A percentile compares a stretch with the other conserved stretches of the same genome.
These are phyloP conservation scores for Pulicaria dysenterica DNA, from an alignment of 129 eudicot genomes.

Conservation along the genomic window DNA sequence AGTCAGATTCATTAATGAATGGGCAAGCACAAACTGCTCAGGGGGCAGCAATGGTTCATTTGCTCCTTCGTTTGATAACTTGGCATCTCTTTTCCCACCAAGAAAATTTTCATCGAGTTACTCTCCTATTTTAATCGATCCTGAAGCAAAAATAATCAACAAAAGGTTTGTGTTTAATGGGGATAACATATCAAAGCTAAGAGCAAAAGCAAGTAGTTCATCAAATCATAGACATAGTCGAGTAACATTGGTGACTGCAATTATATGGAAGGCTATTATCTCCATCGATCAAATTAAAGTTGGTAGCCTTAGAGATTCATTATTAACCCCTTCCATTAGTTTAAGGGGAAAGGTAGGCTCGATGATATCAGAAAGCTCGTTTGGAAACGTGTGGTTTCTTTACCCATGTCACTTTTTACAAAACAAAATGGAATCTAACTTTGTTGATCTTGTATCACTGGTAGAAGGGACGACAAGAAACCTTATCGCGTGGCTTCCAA, in stretches of 20 bases:
- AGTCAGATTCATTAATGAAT: slow-evolving; percentile 33
- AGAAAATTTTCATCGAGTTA: not conserved
- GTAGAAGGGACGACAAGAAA: slow-evolving; percentile 36
- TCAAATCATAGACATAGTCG: slow-evolving; percentile 20
- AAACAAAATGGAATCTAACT: not conserved
- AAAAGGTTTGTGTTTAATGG: slow-evolving; percentile 30
- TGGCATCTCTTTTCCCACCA: slow-evolving; percentile 30
- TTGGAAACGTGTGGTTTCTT: slow-evolving; percentile 35
- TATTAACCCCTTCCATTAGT: slow-evolving; percentile 30
- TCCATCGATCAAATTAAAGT: slow-evolving; percentile 17
- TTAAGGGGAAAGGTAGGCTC: slow-evolving; percentile 28
- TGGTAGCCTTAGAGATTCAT: slow-evolving; percentile 19
- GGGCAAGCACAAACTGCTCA: slow-evolving; percentile 33
- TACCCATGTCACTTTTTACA: slow-evolving; percentile 22
- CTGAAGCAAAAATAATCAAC: not conserved
- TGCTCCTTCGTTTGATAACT: slow-evolving; percentile 22
- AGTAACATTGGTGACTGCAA: slow-evolving; percentile 32
- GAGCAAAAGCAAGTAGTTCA: slow-evolving; percentile 13
- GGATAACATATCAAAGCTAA: slow-evolving; percentile 25
- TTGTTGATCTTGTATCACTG: slow-evolving; percentile 24
- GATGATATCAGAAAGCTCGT: slow-evolving; percentile 20
- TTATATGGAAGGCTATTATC: slow-evolving; percentile 38
- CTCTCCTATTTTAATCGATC: not conserved
- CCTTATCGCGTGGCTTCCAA: not conserved
- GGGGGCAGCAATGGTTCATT: not conserved